Conservation (phyloP, 2,329 filamentous ascomycete genomes). For the Lachnellula arida region DNA sequence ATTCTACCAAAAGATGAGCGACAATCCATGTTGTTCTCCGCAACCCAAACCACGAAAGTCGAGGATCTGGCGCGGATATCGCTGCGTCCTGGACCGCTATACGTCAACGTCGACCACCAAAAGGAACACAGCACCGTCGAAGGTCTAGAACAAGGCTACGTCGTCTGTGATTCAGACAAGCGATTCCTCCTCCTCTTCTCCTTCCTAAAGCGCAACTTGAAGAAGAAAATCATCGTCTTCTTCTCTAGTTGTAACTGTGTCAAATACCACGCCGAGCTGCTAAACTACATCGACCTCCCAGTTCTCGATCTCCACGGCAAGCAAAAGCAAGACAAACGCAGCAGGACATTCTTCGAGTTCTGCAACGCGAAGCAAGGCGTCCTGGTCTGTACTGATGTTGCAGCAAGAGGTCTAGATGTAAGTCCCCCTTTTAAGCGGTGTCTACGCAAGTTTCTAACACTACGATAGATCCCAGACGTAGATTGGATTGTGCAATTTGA, state of each 20-base stretch:
- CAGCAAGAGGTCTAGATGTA: conserved; percentile 85
- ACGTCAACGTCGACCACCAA: conserved; percentile 92
- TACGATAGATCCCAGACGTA: conserved; percentile 71
- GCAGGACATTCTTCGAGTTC: conserved; percentile 98
- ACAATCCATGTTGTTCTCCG: conserved; percentile 98
- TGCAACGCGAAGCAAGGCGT: conserved; percentile 79
- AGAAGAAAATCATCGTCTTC: conserved; percentile 93
- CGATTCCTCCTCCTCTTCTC: conserved; percentile 91
- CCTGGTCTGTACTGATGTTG: conserved; percentile 93
- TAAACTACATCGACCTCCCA: conserved; percentile 95
- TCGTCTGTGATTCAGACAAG: conserved; percentile 88
- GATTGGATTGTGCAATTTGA: conserved; percentile 98
- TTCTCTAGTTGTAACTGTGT: conserved; percentile 90
- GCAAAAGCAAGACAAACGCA: conserved; percentile 98
- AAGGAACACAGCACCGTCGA: conserved; percentile 90
- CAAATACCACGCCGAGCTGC: conserved; percentile 90
- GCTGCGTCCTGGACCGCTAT: conserved; percentile 81
- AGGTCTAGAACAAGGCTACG: conserved; percentile 92
- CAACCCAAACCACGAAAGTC: conserved; percentile 97
- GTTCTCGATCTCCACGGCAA: conserved; percentile 87
- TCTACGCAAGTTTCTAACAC: conserved; percentile 14
- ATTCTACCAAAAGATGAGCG: conserved; percentile 82
- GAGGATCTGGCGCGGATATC: conserved; percentile 95
- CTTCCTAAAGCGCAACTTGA: conserved; percentile 86
- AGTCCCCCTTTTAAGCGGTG: conserved; percentile 26